Base-by-base conservation (phyloP, 768 basidiomycete species). In the Termitomyces bulborhizus region DNA sequence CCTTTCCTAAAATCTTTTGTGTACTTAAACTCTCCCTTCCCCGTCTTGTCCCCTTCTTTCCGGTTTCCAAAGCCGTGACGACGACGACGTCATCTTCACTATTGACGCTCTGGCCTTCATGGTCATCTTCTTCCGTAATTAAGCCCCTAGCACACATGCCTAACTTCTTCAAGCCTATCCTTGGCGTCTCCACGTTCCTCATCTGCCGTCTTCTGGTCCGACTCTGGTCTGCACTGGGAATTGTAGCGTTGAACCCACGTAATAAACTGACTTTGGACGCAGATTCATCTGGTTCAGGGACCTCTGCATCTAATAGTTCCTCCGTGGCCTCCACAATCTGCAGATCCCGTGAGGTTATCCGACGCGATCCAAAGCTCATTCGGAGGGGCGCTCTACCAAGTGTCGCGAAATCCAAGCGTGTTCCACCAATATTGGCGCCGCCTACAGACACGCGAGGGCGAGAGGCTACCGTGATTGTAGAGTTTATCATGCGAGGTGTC, bases 231-330 rank as follows among this genome's bases (percentile, higher is more conserved):
- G 94, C 83, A 65, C 88, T 90, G 12, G 96, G 96, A 42, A 97
- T 89, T 2, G 96, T 98, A 16, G 96, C 96, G 64, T 91, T 88
- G 70, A 98, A 98, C 0, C 96, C 96, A 44, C 88, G 83, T 41
- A 97, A 73, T 34, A 98, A 76, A 63, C 90, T 91, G 49, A 94
- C 85, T 63, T 83, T 81, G 15, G 80, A 77, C 4, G 86, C 86
- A 31, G 86, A 76, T 39, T 84, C 86, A 13, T 82, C 81, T 15
- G 81, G 80, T 61, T 91, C 89, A 2, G 90, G 90, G 1, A 93
- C 80, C 32, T 88, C 84, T 4, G 76, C 77, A 15, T 76, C 72
- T 37, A 93, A 80, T 9, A 93, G 72, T 66, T 91, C 88, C 26
- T 88, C 84, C 6, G 88, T 84, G 4, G 86, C 89, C 71, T 93